These are phyloP conservation scores for Saksenaea vasiformis DNA, from an alignment of 371 early-diverging fungal species.

Conservation along the genomic window DNA sequence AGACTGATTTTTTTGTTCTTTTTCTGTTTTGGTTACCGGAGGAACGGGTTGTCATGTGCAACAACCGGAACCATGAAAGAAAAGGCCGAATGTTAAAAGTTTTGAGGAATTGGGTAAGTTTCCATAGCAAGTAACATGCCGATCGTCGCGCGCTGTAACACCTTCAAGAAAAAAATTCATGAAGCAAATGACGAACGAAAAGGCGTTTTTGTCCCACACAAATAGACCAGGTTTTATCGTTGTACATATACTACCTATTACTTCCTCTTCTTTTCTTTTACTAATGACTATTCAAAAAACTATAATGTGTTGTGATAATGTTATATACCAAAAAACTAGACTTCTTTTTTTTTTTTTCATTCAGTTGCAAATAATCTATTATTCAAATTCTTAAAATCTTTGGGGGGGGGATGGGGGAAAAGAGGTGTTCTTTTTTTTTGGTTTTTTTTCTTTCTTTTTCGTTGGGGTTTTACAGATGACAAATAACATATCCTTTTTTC, in stretches of 20 bases:
- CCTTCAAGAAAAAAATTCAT: background rate
- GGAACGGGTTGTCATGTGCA: too few relatives aligned
- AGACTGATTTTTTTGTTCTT: too few relatives aligned
- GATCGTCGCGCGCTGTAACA: background rate
- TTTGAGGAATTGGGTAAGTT: background rate
- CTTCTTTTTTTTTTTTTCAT: background rate
- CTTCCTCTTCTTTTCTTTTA: too few relatives aligned
- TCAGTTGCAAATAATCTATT: background rate
- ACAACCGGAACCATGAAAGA: too few relatives aligned
- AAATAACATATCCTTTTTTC: background rate
- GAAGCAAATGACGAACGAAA: background rate
- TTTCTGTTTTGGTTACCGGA: too few relatives aligned
- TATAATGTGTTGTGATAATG: background rate
- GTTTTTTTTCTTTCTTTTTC: background rate
- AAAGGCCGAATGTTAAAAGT: too few relatives aligned
- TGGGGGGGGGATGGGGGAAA: too few relatives aligned
- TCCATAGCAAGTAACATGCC: constrained; percentile 2
- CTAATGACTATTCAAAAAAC: too few relatives aligned
- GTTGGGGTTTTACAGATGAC: too few relatives aligned
- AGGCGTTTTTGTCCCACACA: background rate
- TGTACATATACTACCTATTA: too few relatives aligned
- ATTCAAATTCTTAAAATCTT: background rate
- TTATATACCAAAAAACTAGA: background rate
- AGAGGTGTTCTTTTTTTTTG: too few relatives aligned
- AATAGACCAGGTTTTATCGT: too few relatives aligned